phyloP scores from a whole-genome alignment of 495 filamentous ascomycete genomes.

The Podospora conica region DNA sequence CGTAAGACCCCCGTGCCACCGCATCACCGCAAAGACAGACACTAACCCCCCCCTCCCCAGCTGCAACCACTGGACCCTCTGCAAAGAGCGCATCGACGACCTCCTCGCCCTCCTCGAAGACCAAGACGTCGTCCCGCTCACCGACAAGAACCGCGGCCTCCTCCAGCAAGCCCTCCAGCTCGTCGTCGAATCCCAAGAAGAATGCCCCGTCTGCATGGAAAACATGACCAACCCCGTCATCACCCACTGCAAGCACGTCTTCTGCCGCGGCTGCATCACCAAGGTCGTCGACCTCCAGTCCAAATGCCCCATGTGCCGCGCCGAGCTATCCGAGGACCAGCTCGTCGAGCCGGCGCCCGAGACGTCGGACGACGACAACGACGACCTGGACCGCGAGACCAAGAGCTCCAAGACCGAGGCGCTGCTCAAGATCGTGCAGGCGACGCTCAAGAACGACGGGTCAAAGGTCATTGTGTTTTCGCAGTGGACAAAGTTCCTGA shows the following conservation, averaged over 20 bases:
- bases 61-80: conserved; percentile 81
- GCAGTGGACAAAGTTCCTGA: conserved; percentile 88
- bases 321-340: conserved; percentile 55
- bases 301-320: conserved; percentile 86
- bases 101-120: conserved; percentile 62
- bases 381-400: conserved; percentile 52
- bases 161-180: conserved; percentile 74
- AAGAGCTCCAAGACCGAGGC: conserved; percentile 82
- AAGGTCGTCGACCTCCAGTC: conserved; percentile 72
- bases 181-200: conserved; percentile 73
- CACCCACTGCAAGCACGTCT: conserved; percentile 82
- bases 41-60: conserved; percentile 16
- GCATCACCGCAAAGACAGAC: not conserved
- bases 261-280: conserved; percentile 68
- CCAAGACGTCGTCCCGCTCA: conserved; percentile 62
- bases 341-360: conserved; percentile 61
- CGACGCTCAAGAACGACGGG: conserved; percentile 56
- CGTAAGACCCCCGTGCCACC: conserved; percentile 23
- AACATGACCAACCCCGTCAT: conserved; percentile 69
- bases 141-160: conserved; percentile 62
- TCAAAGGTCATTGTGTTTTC: conserved; percentile 88
- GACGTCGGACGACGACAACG: conserved; percentile 33
- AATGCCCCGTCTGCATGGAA: conserved; percentile 81
- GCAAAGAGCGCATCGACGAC: conserved; percentile 64
- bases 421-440: conserved; percentile 69